Evolutionary conservation across 495 filamentous ascomycete genomes (phyloP).

Genomic region (Polyplosphaeria fusca): DNA sequence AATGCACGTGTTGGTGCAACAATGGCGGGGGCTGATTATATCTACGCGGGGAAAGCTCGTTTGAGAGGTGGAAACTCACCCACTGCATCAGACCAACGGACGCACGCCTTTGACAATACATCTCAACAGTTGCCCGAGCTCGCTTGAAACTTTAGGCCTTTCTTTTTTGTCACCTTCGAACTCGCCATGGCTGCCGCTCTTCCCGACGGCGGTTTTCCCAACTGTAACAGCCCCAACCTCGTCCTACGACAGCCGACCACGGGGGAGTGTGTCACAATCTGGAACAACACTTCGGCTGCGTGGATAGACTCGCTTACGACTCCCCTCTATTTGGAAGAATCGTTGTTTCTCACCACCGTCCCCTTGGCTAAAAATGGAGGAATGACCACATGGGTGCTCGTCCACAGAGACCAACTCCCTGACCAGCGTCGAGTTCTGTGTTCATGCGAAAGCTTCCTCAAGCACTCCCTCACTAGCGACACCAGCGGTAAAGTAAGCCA

Average conservation of each 20-base stretch:
- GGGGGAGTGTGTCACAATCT: not conserved
- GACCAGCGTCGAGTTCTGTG: constrained; percentile 24
- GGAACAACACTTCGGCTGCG: not conserved
- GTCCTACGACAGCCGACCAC: not conserved
- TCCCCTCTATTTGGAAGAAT: constrained; percentile 24
- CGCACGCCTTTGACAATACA: no score
- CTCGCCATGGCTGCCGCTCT: no score
- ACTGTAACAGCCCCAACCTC: no score
- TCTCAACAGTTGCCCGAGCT: no score
- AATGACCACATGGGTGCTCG: constrained; percentile 31
- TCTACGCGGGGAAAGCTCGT: no score
- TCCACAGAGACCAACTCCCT: constrained; percentile 7
- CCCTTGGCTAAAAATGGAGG: constrained; percentile 30
- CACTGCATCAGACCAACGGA: no score
- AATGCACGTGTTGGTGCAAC: no score
- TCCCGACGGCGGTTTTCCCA: no score
- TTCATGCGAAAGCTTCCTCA: constrained; percentile 28
- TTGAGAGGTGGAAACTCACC: no score
- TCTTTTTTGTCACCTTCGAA: no score
- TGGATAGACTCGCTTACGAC: constrained; percentile 8
- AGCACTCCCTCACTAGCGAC: constrained; percentile 13
- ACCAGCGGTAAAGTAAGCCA: constrained; percentile 16
- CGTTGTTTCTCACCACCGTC: constrained; percentile 19
- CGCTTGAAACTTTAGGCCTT: no score
- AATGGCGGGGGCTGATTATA: no score